These are phyloP conservation scores for Penicillium sp. DNA, from an alignment of 2,329 filamentous ascomycete genomes.

Conservation along the genomic window DNA sequence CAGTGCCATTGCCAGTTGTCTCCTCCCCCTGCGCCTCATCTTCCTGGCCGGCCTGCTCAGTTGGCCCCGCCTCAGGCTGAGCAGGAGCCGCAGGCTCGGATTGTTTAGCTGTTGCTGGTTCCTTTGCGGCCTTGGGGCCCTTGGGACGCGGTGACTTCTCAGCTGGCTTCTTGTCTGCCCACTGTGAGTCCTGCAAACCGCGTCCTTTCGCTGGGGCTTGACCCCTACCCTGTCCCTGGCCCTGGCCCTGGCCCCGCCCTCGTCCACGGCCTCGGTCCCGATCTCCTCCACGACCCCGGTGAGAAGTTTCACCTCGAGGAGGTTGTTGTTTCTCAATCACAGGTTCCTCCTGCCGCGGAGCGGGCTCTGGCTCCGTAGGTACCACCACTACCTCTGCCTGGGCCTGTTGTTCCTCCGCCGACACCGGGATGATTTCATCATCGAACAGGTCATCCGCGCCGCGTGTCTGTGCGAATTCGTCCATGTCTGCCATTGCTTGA, in stretches of 20 bases:
- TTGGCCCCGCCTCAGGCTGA: conserved; percentile 16
- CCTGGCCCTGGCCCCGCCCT: conserved; percentile 37
- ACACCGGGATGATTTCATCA: conserved; percentile 57
- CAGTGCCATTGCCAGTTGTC: conserved; percentile 26
- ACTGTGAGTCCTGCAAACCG: conserved; percentile 20
- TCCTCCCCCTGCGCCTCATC: conserved; percentile 25
- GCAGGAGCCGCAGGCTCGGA: conserved; percentile 18
- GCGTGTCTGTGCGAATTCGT: conserved; percentile 58
- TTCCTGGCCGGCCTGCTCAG: conserved; percentile 15
- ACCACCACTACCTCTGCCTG: conserved; percentile 30
- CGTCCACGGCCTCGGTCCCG: conserved; percentile 40
- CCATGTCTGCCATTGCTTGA: conserved; percentile 40
- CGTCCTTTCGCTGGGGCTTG: conserved; percentile 30
- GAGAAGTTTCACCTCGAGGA: conserved; percentile 34
- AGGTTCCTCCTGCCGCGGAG: conserved; percentile 22
- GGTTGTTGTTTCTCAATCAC: conserved; percentile 26
- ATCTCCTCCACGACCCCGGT: conserved; percentile 40
- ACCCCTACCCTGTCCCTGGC: conserved; percentile 37
- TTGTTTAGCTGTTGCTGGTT: conserved; percentile 24
- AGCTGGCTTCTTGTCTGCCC: conserved; percentile 26
- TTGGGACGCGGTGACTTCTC: conserved; percentile 16
- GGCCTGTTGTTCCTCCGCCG: conserved; percentile 41
- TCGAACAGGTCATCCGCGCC: conserved; percentile 58
- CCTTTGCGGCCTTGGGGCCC: conserved; percentile 26
- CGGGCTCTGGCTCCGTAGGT: conserved; percentile 20